phyloP scores from a whole-genome alignment of 2,329 filamentous ascomycete species.

The Diplodia intermedia region DNA sequence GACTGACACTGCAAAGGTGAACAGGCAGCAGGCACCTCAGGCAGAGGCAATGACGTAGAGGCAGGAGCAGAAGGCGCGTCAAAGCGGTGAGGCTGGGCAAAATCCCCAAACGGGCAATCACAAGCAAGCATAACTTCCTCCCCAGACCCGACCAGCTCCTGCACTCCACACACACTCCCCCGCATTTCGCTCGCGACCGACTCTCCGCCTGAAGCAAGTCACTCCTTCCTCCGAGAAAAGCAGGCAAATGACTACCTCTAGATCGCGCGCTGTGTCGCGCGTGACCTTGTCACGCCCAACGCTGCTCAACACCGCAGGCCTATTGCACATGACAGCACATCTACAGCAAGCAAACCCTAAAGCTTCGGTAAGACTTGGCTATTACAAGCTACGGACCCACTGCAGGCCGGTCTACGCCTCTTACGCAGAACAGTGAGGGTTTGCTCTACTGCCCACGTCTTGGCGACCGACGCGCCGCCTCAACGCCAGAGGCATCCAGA shows the following conservation, averaged over 20 bases:
- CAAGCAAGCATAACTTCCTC: neutral
- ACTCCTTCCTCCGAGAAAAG: neutral
- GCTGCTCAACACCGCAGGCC: neutral
- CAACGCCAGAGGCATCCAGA: neutral
- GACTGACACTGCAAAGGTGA: neutral
- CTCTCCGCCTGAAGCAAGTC: conserved; percentile 1
- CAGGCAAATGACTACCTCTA: conserved; percentile 9
- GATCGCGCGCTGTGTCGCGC: neutral
- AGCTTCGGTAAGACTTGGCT: no score
- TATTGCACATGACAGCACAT: conserved; percentile 16
- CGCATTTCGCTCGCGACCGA: neutral
- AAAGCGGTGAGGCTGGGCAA: neutral
- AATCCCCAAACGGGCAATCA: neutral
- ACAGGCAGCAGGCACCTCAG: neutral
- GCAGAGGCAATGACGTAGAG: neutral
- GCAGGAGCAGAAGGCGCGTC: conserved; percentile 5
- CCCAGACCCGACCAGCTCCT: neutral
- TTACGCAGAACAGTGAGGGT: neutral
- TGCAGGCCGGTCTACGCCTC: neutral
- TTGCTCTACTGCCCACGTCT: neutral
- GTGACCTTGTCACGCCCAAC: neutral
- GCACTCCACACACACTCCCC: neutral
- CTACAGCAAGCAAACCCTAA: conserved; percentile 4
- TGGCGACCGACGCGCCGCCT: neutral
- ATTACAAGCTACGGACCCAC: neutral